phyloP scores from a whole-genome alignment of 139 green algal genomes.

The Picochlorum sp. region DNA sequence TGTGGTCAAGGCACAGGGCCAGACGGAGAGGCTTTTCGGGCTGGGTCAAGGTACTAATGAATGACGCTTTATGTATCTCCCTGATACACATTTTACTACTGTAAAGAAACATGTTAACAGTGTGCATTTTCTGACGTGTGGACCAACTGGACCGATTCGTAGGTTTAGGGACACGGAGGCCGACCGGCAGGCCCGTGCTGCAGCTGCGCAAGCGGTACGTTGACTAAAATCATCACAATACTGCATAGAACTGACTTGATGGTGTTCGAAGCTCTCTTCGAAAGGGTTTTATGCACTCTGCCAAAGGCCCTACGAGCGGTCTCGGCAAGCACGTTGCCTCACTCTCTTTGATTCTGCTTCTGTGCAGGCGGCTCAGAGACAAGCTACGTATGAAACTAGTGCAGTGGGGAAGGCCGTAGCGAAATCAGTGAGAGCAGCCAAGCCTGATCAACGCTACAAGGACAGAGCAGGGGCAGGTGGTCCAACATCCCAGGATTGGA shows the following conservation, averaged over 20 bases:
- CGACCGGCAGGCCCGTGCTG: constrained; percentile 6
- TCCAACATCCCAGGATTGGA: constrained; percentile 17
- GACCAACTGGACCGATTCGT: neutral
- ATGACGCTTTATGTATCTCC: neutral
- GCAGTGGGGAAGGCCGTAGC: constrained; percentile 14
- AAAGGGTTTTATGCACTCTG: too few relatives aligned
- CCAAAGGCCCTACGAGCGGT: too few relatives aligned
- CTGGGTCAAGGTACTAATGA: constrained; percentile 5
- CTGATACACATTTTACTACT: neutral
- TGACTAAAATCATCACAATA: too few relatives aligned
- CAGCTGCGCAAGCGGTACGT: constrained; percentile 23
- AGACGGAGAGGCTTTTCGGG: constrained; percentile 13
- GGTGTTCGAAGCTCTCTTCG: too few relatives aligned
- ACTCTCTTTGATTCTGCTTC: neutral
- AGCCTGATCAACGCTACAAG: constrained; percentile 15
- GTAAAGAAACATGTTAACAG: too few relatives aligned
- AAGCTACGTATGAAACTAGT: constrained; percentile 15
- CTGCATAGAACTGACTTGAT: too few relatives aligned
- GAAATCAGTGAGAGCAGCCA: constrained; percentile 18
- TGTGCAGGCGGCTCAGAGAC: constrained; percentile 3
- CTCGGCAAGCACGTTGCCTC: neutral
- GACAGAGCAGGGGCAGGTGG: neutral
- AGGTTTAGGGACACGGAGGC: constrained; percentile 13
- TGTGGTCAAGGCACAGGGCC: constrained; percentile 24
- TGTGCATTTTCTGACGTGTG: neutral